These are phyloP conservation scores for Adansonia madagascariensis DNA, from an alignment of 441 rosid species.

Conservation along the genomic window DNA sequence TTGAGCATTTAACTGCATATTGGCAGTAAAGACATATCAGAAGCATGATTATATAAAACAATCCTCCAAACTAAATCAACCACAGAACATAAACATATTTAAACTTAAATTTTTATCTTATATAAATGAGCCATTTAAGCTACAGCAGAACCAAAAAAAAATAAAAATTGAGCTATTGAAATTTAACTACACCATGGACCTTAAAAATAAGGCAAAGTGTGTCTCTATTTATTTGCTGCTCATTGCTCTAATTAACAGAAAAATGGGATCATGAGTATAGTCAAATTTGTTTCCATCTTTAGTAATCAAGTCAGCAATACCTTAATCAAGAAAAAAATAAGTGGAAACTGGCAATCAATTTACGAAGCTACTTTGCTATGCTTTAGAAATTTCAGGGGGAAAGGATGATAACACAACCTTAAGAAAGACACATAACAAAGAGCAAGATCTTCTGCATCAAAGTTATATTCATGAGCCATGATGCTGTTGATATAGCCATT, in stretches of 20 bases:
- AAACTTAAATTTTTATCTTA: not conserved
- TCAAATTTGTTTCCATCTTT: not conserved
- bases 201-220: slow-evolving; percentile 70
- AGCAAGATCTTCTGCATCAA: slow-evolving; percentile 64
- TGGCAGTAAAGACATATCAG: not conserved
- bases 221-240: slow-evolving; percentile 66
- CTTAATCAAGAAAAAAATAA: slow-evolving; percentile 6
- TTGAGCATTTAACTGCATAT: slow-evolving; percentile 9
- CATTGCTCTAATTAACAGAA: slow-evolving; percentile 59
- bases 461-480: slow-evolving; percentile 53
- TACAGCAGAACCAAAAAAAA: slow-evolving; percentile 31
- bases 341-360: slow-evolving; percentile 10
- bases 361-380: slow-evolving; percentile 5
- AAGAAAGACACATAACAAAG: slow-evolving; percentile 63
- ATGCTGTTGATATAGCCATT: slow-evolving; percentile 69
- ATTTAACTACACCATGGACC: slow-evolving; percentile 60
- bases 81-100: slow-evolving; percentile 1
- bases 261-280: slow-evolving; percentile 3
- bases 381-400: slow-evolving; percentile 9
- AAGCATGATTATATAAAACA: not conserved
- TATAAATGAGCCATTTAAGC: not conserved
- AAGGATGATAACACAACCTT: slow-evolving; percentile 46
- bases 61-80: not conserved
- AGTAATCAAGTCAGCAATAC: slow-evolving; percentile 16
- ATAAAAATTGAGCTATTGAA: not conserved